phyloP scores from a whole-genome alignment of 1,284 basidiomycete species.

The Malassezia arunalokei region DNA sequence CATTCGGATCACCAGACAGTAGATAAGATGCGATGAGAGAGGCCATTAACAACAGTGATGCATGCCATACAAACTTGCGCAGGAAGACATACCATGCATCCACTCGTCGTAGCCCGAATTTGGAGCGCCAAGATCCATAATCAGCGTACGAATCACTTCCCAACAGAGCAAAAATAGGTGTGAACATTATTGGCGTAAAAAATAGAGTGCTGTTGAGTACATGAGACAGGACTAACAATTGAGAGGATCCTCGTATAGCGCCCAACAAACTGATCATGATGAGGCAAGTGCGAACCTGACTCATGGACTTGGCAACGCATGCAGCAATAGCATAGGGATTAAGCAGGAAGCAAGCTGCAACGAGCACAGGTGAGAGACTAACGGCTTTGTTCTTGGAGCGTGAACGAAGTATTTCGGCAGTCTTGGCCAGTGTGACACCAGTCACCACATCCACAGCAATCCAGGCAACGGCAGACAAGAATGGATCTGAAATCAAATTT shows the following conservation, averaged over 20 bases:
- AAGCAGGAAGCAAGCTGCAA: constrained; percentile 9
- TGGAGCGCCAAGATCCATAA: constrained; percentile 8
- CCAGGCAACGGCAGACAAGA: constrained; percentile 1
- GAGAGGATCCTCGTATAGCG: constrained; percentile 1
- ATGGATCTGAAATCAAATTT: not conserved
- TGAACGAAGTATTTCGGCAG: not conserved
- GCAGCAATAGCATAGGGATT: constrained; percentile 11
- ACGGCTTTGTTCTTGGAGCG: not conserved
- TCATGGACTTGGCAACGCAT: constrained; percentile 13
- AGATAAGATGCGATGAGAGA: not conserved
- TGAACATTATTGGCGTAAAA: not conserved
- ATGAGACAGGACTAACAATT: not conserved
- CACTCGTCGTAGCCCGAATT: constrained; percentile 2
- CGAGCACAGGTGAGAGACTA: not conserved
- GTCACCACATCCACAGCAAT: constrained; percentile 5
- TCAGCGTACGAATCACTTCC: constrained; percentile 7
- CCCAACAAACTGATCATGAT: not conserved
- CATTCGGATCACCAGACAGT: constrained; percentile 2
- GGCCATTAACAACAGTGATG: not conserved
- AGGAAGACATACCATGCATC: constrained; percentile 10
- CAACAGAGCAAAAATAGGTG: constrained; percentile 5
- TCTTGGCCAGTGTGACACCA: not conserved
- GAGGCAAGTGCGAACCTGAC: constrained; percentile 4
- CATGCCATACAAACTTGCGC: not conserved
- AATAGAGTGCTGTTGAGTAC: constrained; percentile 6